Conservation (phyloP, 345 rosid genomes). For the Pugionium dolabratum region DNA sequence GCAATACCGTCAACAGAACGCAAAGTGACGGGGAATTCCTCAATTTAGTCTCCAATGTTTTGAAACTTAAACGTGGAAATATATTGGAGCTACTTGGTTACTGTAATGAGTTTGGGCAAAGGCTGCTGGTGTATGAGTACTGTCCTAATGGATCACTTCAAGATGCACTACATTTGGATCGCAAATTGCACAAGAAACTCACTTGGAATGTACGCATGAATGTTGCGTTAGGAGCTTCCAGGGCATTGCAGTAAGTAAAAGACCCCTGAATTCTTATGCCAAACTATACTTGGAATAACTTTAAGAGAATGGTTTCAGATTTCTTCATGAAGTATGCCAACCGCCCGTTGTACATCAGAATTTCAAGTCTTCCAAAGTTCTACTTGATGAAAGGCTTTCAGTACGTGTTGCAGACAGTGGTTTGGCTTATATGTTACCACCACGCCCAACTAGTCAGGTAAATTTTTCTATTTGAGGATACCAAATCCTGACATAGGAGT, state of each 20-base stretch:
- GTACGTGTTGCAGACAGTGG: conserved; percentile 82
- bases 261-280: conserved; percentile 1
- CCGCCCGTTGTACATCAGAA: conserved; percentile 75
- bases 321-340: conserved; percentile 81
- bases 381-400: conserved; percentile 65
- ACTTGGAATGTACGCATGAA: conserved; percentile 75
- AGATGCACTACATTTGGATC: conserved; percentile 75
- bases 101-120: conserved; percentile 79
- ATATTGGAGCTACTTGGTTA: conserved; percentile 77
- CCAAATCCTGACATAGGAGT: no score
- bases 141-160: conserved; percentile 67
- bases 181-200: conserved; percentile 58
- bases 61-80: conserved; percentile 64
- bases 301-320: conserved; percentile 44
- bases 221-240: conserved; percentile 83
- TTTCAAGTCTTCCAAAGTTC: conserved; percentile 78
- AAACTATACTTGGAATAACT: neutral
- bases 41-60: conserved; percentile 53
- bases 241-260: conserved; percentile 80
- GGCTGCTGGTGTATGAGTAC: conserved; percentile 68
- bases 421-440: conserved; percentile 59
- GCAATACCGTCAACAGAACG: conserved; percentile 46
- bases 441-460: conserved; percentile 66
- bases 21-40: conserved; percentile 65
- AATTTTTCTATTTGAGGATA: neutral